phyloP scores from a whole-genome alignment of 208 protist species.

The Sergeia podlipaevii region DNA sequence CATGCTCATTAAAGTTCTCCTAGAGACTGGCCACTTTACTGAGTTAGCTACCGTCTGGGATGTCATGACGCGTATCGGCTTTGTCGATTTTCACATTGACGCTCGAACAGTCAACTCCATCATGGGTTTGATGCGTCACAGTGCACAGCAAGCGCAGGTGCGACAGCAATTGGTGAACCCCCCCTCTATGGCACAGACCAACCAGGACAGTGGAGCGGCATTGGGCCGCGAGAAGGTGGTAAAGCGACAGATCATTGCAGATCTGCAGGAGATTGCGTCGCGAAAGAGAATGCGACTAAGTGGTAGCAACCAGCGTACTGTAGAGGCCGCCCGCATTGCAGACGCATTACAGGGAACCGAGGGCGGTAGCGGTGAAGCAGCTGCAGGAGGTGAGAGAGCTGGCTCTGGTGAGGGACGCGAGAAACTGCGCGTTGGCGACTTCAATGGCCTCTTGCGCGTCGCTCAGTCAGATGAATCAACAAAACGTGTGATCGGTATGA shows the following conservation, averaged over 20 bases:
- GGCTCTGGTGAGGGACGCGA: background rate
- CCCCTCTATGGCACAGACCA: too few species aligned
- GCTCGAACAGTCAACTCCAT: slow-evolving; percentile 45
- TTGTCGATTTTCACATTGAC: slow-evolving; percentile 58
- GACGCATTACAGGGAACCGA: slow-evolving; percentile 20
- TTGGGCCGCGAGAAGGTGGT: slow-evolving; percentile 50
- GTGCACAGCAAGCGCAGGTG: too few species aligned
- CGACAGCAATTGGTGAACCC: too few species aligned
- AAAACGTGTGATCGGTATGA: slow-evolving; percentile 48
- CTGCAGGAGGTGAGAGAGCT: background rate
- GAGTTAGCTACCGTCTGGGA: slow-evolving; percentile 59
- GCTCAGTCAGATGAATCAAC: slow-evolving; percentile 31
- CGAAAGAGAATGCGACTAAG: slow-evolving; percentile 24
- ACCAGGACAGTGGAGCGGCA: too few species aligned
- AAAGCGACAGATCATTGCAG: slow-evolving; percentile 35
- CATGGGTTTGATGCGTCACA: slow-evolving; percentile 38
- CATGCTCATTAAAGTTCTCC: slow-evolving; percentile 57
- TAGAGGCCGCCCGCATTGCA: slow-evolving; percentile 31
- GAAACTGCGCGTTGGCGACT: slow-evolving; percentile 61
- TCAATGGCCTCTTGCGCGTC: slow-evolving; percentile 59
- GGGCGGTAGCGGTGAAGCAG: background rate
- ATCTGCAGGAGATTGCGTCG: slow-evolving; percentile 43
- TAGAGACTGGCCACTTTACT: slow-evolving; percentile 35
- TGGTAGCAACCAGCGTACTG: slow-evolving; percentile 24
- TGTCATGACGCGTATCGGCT: slow-evolving; percentile 65